Percentiles rank a stretch among this genome's conserved stretches.
phyloP scores from a whole-genome alignment of 257 asterid genomes.

The Eucommia ulmoides region DNA sequence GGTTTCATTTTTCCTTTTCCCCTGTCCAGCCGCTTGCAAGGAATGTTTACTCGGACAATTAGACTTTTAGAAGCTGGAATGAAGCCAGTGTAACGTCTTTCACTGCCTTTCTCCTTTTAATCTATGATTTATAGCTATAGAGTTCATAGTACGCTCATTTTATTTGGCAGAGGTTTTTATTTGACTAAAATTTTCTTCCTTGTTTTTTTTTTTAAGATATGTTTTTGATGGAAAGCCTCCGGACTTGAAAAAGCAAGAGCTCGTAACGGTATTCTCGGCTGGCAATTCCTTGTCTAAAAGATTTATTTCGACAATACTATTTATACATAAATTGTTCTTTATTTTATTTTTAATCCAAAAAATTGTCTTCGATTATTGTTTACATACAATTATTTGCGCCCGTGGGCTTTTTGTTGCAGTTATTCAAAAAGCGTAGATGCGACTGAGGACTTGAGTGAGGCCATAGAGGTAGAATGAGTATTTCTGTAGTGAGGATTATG shows the following conservation, averaged over 20 bases:
- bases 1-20: not conserved
- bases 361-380: too few species aligned
- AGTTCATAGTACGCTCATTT: slow-evolving; percentile 2
- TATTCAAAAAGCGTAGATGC: slow-evolving; percentile 85
- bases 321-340: too few species aligned
- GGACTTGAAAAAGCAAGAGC: slow-evolving; percentile 89
- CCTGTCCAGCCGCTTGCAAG: slow-evolving; percentile 70
- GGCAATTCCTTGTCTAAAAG: not conserved
- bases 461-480: slow-evolving; percentile 51
- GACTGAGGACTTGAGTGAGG: slow-evolving; percentile 65
- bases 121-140: not conserved
- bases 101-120: slow-evolving; percentile 5
- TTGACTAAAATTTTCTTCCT: slow-evolving; percentile 5
- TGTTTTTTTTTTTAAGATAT: slow-evolving; percentile 34
- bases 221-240: slow-evolving; percentile 98
- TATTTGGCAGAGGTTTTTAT: slow-evolving; percentile 6
- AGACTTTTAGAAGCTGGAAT: slow-evolving; percentile 98
- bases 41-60: slow-evolving; percentile 88
- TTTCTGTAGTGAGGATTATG: too few species aligned
- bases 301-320: not conserved
- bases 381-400: too few species aligned
- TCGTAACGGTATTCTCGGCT: slow-evolving; percentile 52
- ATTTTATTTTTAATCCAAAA: too few species aligned
- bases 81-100: slow-evolving; percentile 64
- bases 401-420: slow-evolving; percentile 42